These are phyloP conservation scores for Vitis amurensis DNA, from an alignment of 164 flowering plant genomes.

Conservation along the genomic window DNA sequence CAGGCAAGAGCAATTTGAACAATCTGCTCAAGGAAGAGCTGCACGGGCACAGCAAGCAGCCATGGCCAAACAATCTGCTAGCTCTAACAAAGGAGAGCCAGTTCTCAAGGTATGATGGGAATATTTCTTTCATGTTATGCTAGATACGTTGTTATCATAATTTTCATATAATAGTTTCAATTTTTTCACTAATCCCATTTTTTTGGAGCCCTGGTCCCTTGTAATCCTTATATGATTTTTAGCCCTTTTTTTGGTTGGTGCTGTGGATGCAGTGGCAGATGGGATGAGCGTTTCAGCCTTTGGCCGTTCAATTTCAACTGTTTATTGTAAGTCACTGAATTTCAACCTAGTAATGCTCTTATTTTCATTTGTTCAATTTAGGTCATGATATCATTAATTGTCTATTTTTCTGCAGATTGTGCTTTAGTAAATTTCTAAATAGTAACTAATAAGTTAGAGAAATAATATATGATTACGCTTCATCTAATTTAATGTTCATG, in stretches of 20 bases:
- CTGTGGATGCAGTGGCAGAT: constrained; percentile 76
- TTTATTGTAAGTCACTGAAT: constrained; percentile 4
- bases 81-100: constrained; percentile 71
- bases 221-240: constrained; percentile 1
- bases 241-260: constrained; percentile 15
- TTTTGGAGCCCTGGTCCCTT: not conserved
- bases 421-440: not conserved
- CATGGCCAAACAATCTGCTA: constrained; percentile 60
- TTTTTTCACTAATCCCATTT: not conserved
- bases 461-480: too few relatives aligned
- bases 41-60: constrained; percentile 77
- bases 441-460: not conserved
- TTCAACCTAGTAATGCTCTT: not conserved
- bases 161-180: not conserved
- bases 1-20: constrained; percentile 90
- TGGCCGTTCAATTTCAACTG: not conserved
- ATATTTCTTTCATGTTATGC: not conserved
- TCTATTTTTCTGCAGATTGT: not conserved
- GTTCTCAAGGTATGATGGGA: constrained; percentile 61
- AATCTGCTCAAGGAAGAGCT: constrained; percentile 90
- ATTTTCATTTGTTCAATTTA: not conserved
- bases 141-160: too few relatives aligned
- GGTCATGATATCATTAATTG: too few relatives aligned
- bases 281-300: constrained; percentile 38
- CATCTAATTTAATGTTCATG: not conserved